Percentiles rank a stretch among this genome's conserved stretches.
These are phyloP conservation scores for Saccharum spontaneum DNA, from an alignment of 176 grass and related monocot species.

Conservation along the genomic window DNA sequence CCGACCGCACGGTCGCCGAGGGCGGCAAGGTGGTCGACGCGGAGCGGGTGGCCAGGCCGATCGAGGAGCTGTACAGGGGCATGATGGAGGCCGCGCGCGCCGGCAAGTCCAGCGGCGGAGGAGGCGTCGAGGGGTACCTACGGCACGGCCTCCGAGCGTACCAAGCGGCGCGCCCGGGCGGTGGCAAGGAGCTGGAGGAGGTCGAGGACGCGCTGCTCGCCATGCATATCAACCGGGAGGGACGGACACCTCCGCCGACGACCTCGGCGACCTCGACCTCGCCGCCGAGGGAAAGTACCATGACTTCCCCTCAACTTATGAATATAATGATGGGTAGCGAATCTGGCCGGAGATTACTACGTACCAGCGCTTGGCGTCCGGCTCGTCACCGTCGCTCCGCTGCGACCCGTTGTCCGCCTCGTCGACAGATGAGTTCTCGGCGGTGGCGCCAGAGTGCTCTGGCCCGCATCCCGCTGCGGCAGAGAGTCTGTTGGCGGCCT, in stretches of 20 bases:
- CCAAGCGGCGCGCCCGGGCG: constrained; percentile 31
- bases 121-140: constrained; percentile 55
- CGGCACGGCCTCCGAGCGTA: constrained; percentile 54
- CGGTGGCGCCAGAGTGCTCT: constrained; percentile 47
- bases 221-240: constrained; percentile 69
- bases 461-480: not conserved
- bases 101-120: constrained; percentile 33
- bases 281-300: constrained; percentile 80
- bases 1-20: constrained; percentile 66
- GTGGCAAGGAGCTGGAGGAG: constrained; percentile 32
- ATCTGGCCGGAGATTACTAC: too few species aligned
- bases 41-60: constrained; percentile 40
- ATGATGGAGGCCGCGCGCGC: constrained; percentile 70
- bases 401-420: constrained; percentile 47
- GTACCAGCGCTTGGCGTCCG: constrained; percentile 58
- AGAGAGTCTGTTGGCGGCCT: not conserved
- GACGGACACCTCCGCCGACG: constrained; percentile 60
- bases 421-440: constrained; percentile 66
- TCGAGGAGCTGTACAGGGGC: constrained; percentile 56
- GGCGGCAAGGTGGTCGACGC: constrained; percentile 58
- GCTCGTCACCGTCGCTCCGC: constrained; percentile 42
- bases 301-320: constrained; percentile 48
- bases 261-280: constrained; percentile 77
- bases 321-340: too few species aligned
- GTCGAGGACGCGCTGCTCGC: constrained; percentile 66